These are phyloP conservation scores for Cornus suecica DNA, from an alignment of 148 eudicot genomes.

Conservation along the genomic window DNA sequence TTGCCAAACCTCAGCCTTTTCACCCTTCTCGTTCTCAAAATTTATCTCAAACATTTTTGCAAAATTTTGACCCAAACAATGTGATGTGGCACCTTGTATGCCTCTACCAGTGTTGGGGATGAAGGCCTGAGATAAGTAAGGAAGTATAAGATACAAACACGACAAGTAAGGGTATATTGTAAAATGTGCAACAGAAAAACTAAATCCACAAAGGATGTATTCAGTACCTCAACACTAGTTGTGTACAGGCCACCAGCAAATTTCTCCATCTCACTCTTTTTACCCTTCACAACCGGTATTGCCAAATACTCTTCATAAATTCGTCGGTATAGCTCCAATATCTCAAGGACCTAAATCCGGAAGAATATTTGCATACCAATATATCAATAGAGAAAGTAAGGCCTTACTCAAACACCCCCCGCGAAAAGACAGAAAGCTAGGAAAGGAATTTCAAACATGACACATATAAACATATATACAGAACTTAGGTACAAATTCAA, in stretches of 20 bases:
- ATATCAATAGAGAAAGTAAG: too few species aligned
- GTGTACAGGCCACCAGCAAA: conserved; percentile 99
- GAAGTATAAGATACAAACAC: background rate
- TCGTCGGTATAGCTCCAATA: conserved; percentile 72
- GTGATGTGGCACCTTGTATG: conserved; percentile 98
- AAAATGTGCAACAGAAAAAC: too few species aligned
- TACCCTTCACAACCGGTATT: conserved; percentile 89
- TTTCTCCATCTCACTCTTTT: conserved; percentile 92
- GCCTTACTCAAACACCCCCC: too few species aligned
- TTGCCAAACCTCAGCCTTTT: conserved; percentile 89
- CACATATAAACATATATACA: too few species aligned
- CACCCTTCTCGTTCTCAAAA: conserved; percentile 89
- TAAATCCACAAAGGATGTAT: background rate
- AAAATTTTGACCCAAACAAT: conserved; percentile 94
- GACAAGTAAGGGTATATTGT: too few species aligned
- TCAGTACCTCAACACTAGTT: conserved; percentile 77
- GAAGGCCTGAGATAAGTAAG: conserved; percentile 58
- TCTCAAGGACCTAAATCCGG: conserved; percentile 53
- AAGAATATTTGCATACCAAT: background rate
- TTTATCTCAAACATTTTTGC: conserved; percentile 99
- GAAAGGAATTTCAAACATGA: too few species aligned
- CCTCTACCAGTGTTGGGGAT: conserved; percentile 94
- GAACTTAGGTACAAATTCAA: background rate
- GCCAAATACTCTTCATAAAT: conserved; percentile 95
- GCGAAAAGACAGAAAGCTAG: too few species aligned